These are phyloP conservation scores for Theobroma grandiflorum DNA, from an alignment of 441 rosid species.

Conservation along the genomic window DNA sequence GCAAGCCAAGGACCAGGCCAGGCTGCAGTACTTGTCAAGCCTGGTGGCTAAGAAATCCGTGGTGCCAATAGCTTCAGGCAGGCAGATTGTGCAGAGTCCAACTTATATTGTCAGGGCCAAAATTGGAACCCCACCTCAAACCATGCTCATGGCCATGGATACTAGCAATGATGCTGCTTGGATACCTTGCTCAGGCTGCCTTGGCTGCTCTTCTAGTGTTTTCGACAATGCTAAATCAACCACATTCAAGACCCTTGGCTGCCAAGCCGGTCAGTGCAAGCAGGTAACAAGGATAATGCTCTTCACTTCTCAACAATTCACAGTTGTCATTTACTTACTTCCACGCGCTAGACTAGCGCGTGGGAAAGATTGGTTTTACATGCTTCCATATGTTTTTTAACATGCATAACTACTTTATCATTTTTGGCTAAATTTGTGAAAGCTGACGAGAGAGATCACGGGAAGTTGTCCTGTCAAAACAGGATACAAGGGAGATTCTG, in stretches of 20 bases:
- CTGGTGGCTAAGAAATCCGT: conserved; percentile 66
- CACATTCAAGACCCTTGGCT: conserved; percentile 62
- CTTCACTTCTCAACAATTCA: not conserved
- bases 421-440: not conserved
- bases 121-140: conserved; percentile 84
- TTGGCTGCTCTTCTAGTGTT: conserved; percentile 72
- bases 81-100: conserved; percentile 80
- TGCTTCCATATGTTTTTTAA: too few relatives aligned
- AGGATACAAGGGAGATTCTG: too few relatives aligned
- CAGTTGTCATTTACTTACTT: not conserved
- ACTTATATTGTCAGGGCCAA: conserved; percentile 77
- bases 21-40: conserved; percentile 74
- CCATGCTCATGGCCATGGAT: conserved; percentile 87
- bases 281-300: conserved; percentile 44
- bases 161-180: conserved; percentile 88
- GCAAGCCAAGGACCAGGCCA: conserved; percentile 72
- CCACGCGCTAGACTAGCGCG: not conserved
- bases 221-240: conserved; percentile 60
- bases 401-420: too few relatives aligned
- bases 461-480: not conserved
- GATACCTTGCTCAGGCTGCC: conserved; percentile 86
- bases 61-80: conserved; percentile 89
- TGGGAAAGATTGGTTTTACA: not conserved
- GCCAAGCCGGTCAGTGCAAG: conserved; percentile 73
- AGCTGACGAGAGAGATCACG: conserved; percentile 15